phyloP scores from a whole-genome alignment of 768 basidiomycete species.

The Jaapia argillacea region DNA sequence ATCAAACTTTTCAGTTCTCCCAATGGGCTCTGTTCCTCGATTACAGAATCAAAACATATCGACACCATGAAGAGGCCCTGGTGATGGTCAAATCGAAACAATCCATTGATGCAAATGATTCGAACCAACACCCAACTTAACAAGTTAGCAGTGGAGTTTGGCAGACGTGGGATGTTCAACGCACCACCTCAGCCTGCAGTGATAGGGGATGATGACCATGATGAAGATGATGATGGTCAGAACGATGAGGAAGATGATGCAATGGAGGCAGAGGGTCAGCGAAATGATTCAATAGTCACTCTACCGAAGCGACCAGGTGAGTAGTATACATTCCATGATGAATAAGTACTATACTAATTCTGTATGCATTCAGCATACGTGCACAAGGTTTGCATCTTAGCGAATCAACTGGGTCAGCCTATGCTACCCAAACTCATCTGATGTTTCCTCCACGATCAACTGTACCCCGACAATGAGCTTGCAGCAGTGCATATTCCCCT shows the following conservation, averaged over 20 bases:
- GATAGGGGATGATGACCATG: not conserved
- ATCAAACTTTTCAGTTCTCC: constrained; percentile 8
- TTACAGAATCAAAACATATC: constrained; percentile 14
- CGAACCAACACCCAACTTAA: constrained; percentile 5
- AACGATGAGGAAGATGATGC: not conserved
- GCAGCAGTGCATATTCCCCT: not conserved
- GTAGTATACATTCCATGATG: not conserved
- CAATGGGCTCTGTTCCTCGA: constrained; percentile 14
- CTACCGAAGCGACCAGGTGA: not conserved
- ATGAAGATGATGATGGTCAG: not conserved
- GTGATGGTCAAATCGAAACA: constrained; percentile 9
- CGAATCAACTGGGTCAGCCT: not conserved
- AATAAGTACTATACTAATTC: too few species aligned
- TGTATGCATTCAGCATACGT: not conserved
- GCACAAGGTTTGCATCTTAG: not conserved
- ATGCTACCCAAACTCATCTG: not conserved
- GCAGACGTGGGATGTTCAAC: constrained; percentile 2
- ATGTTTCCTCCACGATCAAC: not conserved
- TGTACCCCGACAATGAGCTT: not conserved
- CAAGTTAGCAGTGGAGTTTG: not conserved
- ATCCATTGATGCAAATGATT: constrained; percentile 11
- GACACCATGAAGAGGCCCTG: constrained; percentile 13
- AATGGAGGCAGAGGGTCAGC: not conserved
- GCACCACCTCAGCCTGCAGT: not conserved
- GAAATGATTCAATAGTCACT: not conserved